These are phyloP conservation scores for Sporothrix phasma DNA, from an alignment of 2,329 filamentous ascomycete genomes.

Conservation along the genomic window DNA sequence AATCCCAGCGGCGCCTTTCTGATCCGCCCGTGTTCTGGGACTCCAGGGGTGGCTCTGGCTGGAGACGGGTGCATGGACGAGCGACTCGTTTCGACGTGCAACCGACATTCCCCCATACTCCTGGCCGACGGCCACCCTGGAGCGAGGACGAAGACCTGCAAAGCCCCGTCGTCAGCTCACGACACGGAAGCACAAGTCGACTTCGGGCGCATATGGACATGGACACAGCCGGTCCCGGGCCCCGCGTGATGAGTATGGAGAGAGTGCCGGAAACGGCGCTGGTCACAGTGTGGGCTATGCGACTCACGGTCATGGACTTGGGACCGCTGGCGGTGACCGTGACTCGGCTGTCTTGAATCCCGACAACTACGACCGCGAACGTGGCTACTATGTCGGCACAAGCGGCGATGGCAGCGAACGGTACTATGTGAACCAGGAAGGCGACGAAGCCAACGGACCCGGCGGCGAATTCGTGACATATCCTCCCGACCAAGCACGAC, in stretches of 20 bases:
- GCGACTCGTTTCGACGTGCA: constrained; percentile 47
- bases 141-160: constrained; percentile 93
- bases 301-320: constrained; percentile 1
- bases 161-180: constrained; percentile 76
- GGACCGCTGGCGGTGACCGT: constrained; percentile 19
- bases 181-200: constrained; percentile 81
- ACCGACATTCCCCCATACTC: constrained; percentile 69
- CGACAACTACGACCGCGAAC: constrained; percentile 46
- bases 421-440: constrained; percentile 61
- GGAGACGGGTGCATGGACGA: constrained; percentile 40
- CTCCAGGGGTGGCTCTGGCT: constrained; percentile 45
- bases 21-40: constrained; percentile 74
- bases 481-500: constrained; percentile 52
- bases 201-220: constrained; percentile 39
- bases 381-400: constrained; percentile 57
- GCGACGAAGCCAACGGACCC: constrained; percentile 65
- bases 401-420: constrained; percentile 62
- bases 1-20: constrained; percentile 59
- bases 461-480: constrained; percentile 77
- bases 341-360: constrained; percentile 34
- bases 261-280: neutral
- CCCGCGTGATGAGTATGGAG: constrained; percentile 28
- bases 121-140: constrained; percentile 82
- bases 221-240: constrained; percentile 38
- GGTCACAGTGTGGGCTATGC: neutral